Evolutionary conservation across 768 basidiomycete genomes (phyloP), one percentile per base, ranked within the genome.

Genomic region (Gloeophyllum trabeum): DNA sequence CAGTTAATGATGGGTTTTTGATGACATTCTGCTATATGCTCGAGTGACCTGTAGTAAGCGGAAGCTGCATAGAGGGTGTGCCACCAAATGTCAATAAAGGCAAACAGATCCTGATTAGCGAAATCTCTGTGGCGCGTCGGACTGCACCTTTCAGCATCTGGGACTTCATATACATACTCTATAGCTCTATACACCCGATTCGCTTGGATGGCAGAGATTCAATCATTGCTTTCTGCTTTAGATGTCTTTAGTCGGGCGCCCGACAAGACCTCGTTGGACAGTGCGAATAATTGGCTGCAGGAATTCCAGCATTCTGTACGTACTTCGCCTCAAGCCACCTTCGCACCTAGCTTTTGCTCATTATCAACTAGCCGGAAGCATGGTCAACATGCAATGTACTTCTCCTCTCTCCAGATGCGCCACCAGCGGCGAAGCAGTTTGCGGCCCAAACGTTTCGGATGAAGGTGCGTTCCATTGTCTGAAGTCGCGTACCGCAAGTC

Each of bases 301-400:
- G 91, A 93, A 63, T 99, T 98, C 61, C 94, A 99, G 69, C 93
- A 97, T 71, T 93, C 90, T 70, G 94, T 97, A 81, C 84, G 79
- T 85, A 64, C 78, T 77, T 79, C 77, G 71, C 75, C 72, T 76
- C 63, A 76, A 73, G 77, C 55, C 58, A 57, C 50, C 51, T 57
- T 67, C 72, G 70, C 62, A 69, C 63, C 65, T 67, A 53, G 69
- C 73, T 62, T 46, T 51, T 69, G 62, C 70, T 69, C 81, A 80
- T 83, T 70, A 84, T 76, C 60, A 59, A 69, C 63, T 37, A 99
- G 96, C 74, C 79, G 61, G 90, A 96, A 63, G 93, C 96, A 52
- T 99, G 96, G 96, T 74, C 81, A 51, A 88, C 87, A 40, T 96
- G 91, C 63, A 93, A 94, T 65, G 71, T 83, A 61, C 77, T 99